phyloP scores from a whole-genome alignment of 1,139 yeast species.

The Candida tetrigidarum region DNA sequence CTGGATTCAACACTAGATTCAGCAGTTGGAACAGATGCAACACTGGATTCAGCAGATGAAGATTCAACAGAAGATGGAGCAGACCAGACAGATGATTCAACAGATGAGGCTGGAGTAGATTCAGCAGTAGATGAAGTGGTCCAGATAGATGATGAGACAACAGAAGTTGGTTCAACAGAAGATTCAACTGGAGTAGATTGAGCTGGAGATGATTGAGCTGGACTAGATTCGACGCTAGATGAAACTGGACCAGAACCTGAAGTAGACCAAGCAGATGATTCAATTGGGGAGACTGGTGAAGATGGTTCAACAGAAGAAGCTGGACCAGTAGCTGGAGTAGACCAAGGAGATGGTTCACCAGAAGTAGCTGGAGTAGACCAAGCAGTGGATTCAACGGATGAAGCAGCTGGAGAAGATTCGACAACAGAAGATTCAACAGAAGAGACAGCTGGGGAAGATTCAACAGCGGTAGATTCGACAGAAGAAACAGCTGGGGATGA shows the following conservation, averaged over 20 bases:
- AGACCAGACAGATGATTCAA: background rate
- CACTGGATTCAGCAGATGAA: no score
- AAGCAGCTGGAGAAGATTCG: no score
- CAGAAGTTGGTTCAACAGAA: constrained; percentile 6
- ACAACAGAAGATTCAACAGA: background rate
- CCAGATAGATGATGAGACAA: constrained; percentile 21
- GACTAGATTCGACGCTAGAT: background rate
- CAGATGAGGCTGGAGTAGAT: background rate
- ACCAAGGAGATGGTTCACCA: background rate
- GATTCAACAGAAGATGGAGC: no score
- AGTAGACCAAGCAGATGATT: no score
- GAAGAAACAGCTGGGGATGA: background rate
- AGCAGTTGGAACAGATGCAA: background rate
- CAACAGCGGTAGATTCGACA: background rate
- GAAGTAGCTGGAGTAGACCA: no score
- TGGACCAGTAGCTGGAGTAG: background rate
- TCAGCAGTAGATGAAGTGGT: background rate
- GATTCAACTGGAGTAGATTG: constrained; percentile 14
- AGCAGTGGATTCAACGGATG: background rate
- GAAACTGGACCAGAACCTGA: no score
- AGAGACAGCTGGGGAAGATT: no score
- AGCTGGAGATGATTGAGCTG: background rate
- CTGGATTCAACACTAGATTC: background rate
- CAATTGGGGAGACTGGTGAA: background rate
- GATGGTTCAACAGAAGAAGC: background rate